Base-by-base conservation (phyloP, 495 filamentous ascomycete species). In the Penicillium mononematosum region DNA sequence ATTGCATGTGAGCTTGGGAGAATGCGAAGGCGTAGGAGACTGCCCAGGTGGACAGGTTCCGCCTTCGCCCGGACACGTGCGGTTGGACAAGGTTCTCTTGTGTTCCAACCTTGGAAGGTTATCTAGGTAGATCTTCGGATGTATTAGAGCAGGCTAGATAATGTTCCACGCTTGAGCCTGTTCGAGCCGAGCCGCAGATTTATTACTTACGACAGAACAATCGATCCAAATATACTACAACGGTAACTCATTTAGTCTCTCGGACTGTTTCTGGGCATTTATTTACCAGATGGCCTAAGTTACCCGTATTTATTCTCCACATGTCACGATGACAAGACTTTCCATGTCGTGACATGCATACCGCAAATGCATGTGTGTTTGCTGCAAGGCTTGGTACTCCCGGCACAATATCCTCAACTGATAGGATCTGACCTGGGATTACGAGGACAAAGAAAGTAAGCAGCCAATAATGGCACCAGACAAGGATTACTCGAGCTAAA, bases 61-160 rank as follows among this genome's bases (percentile, higher is more conserved):
- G 34, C 34, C 83, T 2, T 72, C 70, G 0, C 72, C 70, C 4
- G 69, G 68, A n/a, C 66, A 75, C 66, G 44, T 62, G 44, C 27
- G 52, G 22, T 42, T 63, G 27, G 42, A 45, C 10, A 44, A n/a
- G 48, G 34, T 16, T 20, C 9, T 9, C 1, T 50, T 50, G 5
- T 25, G 24, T 25, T 25, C 22, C 22, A 24, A n/a, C n/a, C n/a
- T n/a, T n/a, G n/a, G n/a, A n/a, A 24, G 22, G 5, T 2, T 5
- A 24, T 4, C 24, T 24, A 5, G 24, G 24, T 22, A 29, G 16
- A 16, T 10, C 31, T 12, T 36, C 31, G n/a, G 29, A 9, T 14
- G 6, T 27, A 4, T n/a, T 38, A 38, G 5, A n/a, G 12, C 5
- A 25, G 14, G 34, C 34, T 16, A 12, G 34, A 14, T 14, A 7